These are phyloP conservation scores for Scytalidium sp. DNA, from an alignment of 2,329 filamentous ascomycete species.

Conservation along the genomic window DNA sequence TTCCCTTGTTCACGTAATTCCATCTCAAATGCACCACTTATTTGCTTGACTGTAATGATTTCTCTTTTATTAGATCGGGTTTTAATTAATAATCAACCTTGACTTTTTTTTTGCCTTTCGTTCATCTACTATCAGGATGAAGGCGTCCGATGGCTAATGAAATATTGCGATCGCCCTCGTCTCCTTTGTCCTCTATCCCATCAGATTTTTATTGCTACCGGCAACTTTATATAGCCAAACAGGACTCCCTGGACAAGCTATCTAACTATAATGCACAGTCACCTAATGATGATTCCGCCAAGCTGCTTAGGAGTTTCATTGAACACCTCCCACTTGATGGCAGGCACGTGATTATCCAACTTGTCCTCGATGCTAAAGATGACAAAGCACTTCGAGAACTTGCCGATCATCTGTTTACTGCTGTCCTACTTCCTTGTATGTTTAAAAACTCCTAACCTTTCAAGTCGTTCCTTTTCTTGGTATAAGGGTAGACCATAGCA, in stretches of 20 bases:
- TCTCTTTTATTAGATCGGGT: no score
- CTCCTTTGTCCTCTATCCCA: not conserved
- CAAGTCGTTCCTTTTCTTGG: no score
- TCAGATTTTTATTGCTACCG: not conserved
- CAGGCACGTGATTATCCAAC: not conserved
- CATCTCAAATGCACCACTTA: no score
- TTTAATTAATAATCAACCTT: no score
- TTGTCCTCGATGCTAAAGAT: not conserved
- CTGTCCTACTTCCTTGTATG: not conserved
- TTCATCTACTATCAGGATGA: no score
- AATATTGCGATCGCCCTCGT: no score
- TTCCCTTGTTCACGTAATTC: no score
- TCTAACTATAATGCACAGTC: not conserved
- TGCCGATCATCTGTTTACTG: not conserved
- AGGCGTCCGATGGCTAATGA: no score
- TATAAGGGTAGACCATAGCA: no score
- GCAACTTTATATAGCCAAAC: not conserved
- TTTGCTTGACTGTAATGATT: no score
- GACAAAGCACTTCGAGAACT: not conserved
- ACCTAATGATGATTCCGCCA: not conserved
- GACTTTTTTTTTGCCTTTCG: no score
- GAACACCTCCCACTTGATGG: not conserved
- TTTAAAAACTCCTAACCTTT: no score
- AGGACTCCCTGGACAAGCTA: not conserved
- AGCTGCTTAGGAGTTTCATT: not conserved